phyloP scores from a whole-genome alignment of 257 asterid genomes.

The Anisodus tanguticus region DNA sequence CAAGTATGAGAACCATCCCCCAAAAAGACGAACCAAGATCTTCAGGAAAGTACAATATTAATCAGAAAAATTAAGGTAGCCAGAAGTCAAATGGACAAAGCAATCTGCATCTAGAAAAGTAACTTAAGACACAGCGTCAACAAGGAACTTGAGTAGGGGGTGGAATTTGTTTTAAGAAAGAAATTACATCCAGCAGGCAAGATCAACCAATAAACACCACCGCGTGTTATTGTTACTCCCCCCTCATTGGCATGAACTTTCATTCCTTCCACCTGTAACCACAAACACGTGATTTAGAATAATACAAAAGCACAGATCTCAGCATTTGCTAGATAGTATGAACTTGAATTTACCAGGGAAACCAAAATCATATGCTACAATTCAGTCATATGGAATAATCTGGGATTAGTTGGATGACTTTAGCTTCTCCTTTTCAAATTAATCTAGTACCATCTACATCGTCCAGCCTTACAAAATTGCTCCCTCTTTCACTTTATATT shows the following conservation, averaged over 20 bases:
- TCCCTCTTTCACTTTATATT: neutral
- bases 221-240: constrained; percentile 86
- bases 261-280: constrained; percentile 82
- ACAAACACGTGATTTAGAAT: neutral
- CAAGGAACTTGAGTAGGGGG: neutral
- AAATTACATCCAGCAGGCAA: constrained; percentile 95
- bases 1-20: constrained; percentile 96
- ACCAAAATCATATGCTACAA: neutral
- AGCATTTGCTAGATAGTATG: neutral
- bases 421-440: neutral
- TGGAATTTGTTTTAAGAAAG: constrained; percentile 18
- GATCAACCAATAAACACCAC: constrained; percentile 94
- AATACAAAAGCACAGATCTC: neutral
- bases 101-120: neutral
- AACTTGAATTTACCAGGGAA: constrained; percentile 22
- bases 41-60: constrained; percentile 34
- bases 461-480: neutral
- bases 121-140: neutral
- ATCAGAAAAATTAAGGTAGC: constrained; percentile 11
- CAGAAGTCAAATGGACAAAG: constrained; percentile 1
- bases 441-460: neutral
- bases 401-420: neutral
- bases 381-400: neutral
- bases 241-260: constrained; percentile 97
- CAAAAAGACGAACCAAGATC: constrained; percentile 98